phyloP scores from a whole-genome alignment of 106 monocot species.

The Alisma plantagoaquatica region DNA sequence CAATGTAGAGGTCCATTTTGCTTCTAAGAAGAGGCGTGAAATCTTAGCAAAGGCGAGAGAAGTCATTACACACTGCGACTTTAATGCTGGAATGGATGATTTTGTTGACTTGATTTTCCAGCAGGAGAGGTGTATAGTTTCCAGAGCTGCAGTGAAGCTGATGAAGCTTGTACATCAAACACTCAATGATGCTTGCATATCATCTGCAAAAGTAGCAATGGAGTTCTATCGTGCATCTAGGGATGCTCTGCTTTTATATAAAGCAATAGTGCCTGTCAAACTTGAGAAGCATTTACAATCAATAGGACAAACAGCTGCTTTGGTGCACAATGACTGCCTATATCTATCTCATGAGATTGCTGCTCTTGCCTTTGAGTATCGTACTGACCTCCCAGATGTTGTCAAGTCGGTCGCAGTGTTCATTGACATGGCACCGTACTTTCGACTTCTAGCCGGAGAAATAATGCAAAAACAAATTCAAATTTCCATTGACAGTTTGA shows the following conservation, averaged over 20 bases:
- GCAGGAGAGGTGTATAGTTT: constrained; percentile 51
- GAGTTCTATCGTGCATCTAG: constrained; percentile 96
- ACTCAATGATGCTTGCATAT: constrained; percentile 88
- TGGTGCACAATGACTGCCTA: constrained; percentile 71
- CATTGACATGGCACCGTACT: constrained; percentile 61
- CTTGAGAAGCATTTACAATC: constrained; percentile 59
- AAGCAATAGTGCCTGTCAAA: constrained; percentile 78
- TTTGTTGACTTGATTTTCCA: constrained; percentile 72
- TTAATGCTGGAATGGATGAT: constrained; percentile 14
- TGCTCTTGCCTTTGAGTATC: constrained; percentile 92
- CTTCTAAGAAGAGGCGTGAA: constrained; percentile 68
- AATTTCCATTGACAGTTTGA: constrained; percentile 40
- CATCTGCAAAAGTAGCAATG: constrained; percentile 71
- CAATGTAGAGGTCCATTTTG: constrained; percentile 90
- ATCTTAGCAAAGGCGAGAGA: constrained; percentile 72
- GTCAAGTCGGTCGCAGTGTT: constrained; percentile 67
- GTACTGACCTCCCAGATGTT: constrained; percentile 67
- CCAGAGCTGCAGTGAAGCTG: constrained; percentile 58
- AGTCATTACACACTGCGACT: constrained; percentile 52
- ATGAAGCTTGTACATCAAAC: constrained; percentile 83
- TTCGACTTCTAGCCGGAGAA: constrained; percentile 60
- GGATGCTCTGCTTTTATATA: constrained; percentile 71
- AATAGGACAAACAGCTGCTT: constrained; percentile 56
- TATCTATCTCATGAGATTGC: constrained; percentile 79
- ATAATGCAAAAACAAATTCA: constrained; percentile 69